Conservation (phyloP, 1,284 basidiomycete genomes). For the Gomphus bonarii region DNA sequence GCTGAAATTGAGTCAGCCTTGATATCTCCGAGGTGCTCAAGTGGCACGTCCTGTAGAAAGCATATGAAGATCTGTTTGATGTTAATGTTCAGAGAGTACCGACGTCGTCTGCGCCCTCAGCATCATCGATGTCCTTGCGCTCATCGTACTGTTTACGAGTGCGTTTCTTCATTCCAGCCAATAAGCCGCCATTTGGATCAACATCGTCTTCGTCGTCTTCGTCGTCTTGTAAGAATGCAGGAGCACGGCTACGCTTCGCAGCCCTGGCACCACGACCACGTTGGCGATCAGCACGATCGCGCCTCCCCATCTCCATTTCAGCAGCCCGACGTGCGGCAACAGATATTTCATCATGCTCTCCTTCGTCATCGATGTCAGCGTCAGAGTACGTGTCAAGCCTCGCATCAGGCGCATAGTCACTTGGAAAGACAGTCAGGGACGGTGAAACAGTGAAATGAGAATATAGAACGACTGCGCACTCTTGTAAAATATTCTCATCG, state of each 20-base stretch:
- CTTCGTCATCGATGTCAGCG: constrained; percentile 80
- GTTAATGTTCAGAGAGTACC: constrained; percentile 18
- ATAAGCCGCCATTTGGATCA: constrained; percentile 42
- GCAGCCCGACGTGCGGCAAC: constrained; percentile 72
- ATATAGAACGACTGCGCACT: constrained; percentile 38
- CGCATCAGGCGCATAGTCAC: constrained; percentile 83
- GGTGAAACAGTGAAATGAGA: constrained; percentile 11
- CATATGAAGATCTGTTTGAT: constrained; percentile 7
- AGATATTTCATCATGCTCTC: constrained; percentile 65
- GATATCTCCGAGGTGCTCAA: constrained; percentile 95
- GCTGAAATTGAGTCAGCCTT: constrained; percentile 95
- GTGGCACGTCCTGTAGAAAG: constrained; percentile 67
- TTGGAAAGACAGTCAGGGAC: constrained; percentile 22
- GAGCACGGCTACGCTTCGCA: constrained; percentile 68
- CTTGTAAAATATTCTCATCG: constrained; percentile 61
- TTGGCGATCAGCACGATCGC: constrained; percentile 74
- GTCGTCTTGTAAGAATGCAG: constrained; percentile 75
- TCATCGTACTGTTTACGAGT: constrained; percentile 86
- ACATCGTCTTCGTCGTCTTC: constrained; percentile 42
- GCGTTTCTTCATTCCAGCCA: constrained; percentile 64
- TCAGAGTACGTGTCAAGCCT: constrained; percentile 84
- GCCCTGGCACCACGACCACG: constrained; percentile 53
- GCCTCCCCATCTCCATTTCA: constrained; percentile 80
- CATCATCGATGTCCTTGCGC: constrained; percentile 73
- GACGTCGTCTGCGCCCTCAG: constrained; percentile 77